These are phyloP conservation scores for Boletus barrowsii DNA, from an alignment of 768 basidiomycete genomes.

Conservation along the genomic window DNA sequence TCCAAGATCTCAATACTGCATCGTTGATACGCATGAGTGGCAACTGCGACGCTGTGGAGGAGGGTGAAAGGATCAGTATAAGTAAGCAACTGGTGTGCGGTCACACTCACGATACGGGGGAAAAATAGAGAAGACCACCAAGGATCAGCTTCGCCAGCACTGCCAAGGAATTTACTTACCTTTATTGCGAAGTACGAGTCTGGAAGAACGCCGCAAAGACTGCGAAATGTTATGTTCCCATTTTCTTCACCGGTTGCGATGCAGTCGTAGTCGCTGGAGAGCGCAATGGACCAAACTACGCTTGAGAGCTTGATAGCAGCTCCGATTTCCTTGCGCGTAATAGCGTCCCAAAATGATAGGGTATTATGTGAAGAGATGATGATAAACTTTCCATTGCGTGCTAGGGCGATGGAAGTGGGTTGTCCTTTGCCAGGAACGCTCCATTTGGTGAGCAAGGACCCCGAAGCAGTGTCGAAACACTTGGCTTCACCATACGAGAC, in stretches of 20 bases:
- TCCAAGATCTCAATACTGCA: neutral
- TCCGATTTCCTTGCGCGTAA: neutral
- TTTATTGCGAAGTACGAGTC: neutral
- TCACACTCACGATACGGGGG: neutral
- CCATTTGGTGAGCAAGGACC: neutral
- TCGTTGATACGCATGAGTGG: neutral
- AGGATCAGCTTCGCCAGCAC: neutral
- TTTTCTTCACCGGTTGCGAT: neutral
- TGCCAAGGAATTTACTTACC: neutral
- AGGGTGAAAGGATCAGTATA: neutral
- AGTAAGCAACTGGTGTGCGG: neutral
- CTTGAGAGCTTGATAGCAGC: neutral
- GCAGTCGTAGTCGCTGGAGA: neutral
- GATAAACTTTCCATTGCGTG: neutral
- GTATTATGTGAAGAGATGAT: neutral
- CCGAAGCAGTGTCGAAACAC: neutral
- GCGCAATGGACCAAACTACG: neutral
- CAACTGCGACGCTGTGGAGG: neutral
- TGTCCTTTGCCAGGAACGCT: neutral
- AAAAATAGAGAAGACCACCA: neutral
- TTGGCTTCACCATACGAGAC: neutral
- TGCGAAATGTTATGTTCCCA: neutral
- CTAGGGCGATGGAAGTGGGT: neutral
- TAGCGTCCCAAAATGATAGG: conserved; percentile 5
- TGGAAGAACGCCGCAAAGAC: neutral